Conservation (phyloP, 345 rosid species). For the Eutrema yunnanense region DNA sequence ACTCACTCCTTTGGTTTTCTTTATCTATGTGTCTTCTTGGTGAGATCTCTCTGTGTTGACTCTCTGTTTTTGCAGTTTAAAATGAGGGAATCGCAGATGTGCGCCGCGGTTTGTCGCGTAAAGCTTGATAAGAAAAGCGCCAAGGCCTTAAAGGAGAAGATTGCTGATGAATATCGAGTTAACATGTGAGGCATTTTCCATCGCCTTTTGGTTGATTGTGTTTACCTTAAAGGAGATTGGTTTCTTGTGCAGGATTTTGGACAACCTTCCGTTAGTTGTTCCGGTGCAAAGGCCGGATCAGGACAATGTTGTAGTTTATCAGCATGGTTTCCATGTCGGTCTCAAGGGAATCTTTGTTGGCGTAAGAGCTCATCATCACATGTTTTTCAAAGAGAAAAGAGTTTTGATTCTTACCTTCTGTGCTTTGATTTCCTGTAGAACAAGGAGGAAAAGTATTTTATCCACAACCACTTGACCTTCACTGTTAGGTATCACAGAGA, state of each 20-base stretch:
- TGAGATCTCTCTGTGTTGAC: background rate
- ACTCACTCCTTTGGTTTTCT: background rate
- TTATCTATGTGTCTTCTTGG: background rate
- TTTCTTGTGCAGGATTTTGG: slow-evolving; percentile 46
- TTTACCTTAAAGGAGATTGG: background rate
- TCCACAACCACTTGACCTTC: slow-evolving; percentile 76
- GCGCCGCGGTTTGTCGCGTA: slow-evolving; percentile 48
- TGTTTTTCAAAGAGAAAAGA: background rate
- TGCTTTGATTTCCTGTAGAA: slow-evolving; percentile 39
- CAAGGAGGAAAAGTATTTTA: slow-evolving; percentile 74
- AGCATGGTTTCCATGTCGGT: slow-evolving; percentile 56
- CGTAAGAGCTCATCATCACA: slow-evolving; percentile 28
- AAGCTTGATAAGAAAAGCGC: slow-evolving; percentile 49
- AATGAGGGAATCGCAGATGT: slow-evolving; percentile 76
- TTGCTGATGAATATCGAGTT: slow-evolving; percentile 75
- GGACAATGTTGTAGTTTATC: slow-evolving; percentile 42
- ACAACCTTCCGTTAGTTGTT: slow-evolving; percentile 55
- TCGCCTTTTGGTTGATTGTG: background rate
- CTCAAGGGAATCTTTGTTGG: slow-evolving; percentile 51
- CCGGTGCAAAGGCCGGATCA: slow-evolving; percentile 43
- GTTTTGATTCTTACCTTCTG: background rate
- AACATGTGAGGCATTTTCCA: slow-evolving; percentile 50
- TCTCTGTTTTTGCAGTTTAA: slow-evolving; percentile 45
- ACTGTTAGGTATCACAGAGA: slow-evolving; percentile 76
- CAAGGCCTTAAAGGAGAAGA: slow-evolving; percentile 74